Evolutionary conservation across 2,329 filamentous ascomycete genomes (phyloP).

Genomic region (Ceratocystiopsis sp.): DNA sequence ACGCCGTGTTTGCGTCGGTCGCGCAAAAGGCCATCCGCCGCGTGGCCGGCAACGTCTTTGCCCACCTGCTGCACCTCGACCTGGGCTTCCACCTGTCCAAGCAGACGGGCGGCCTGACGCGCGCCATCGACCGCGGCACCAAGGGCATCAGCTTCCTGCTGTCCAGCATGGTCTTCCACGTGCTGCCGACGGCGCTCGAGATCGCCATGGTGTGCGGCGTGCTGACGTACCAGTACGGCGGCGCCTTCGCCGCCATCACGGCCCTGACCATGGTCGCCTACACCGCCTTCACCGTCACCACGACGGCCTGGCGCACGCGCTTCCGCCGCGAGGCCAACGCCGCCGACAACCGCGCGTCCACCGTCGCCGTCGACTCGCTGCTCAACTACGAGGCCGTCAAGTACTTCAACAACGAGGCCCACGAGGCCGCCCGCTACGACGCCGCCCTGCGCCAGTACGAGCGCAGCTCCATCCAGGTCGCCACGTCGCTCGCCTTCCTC

Average conservation of each 20-base stretch:
- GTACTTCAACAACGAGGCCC: conserved; percentile 98
- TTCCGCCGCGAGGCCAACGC: conserved; percentile 91
- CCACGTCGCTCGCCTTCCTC: conserved; percentile 78
- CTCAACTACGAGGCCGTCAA: conserved; percentile 99
- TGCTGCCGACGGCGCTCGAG: conserved; percentile 82
- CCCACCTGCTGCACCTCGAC: conserved; percentile 75
- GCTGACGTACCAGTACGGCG: conserved; percentile 86
- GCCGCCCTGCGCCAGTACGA: conserved; percentile 74
- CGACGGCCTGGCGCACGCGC: conserved; percentile 92
- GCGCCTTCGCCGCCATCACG: conserved; percentile 82
- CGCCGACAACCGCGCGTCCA: conserved; percentile 88
- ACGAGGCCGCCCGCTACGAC: conserved; percentile 82
- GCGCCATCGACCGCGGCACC: conserved; percentile 89
- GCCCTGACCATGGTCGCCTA: conserved; percentile 83
- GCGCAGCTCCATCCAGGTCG: conserved; percentile 89
- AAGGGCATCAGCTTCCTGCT: conserved; percentile 96
- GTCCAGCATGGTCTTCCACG: conserved; percentile 96
- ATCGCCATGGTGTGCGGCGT: conserved; percentile 95
- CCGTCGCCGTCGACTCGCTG: conserved; percentile 85
- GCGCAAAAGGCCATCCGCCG: conserved; percentile 89
- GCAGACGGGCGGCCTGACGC: conserved; percentile 84
- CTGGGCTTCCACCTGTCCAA: conserved; percentile 86
- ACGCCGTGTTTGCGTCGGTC: conserved; percentile 91
- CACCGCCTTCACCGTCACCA: conserved; percentile 90
- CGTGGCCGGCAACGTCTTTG: conserved; percentile 84